A percentile compares a stretch with the other conserved stretches of the same genome.
Evolutionary conservation across 139 green algal genomes (phyloP).

Genomic region (Eudorina sp.): DNA sequence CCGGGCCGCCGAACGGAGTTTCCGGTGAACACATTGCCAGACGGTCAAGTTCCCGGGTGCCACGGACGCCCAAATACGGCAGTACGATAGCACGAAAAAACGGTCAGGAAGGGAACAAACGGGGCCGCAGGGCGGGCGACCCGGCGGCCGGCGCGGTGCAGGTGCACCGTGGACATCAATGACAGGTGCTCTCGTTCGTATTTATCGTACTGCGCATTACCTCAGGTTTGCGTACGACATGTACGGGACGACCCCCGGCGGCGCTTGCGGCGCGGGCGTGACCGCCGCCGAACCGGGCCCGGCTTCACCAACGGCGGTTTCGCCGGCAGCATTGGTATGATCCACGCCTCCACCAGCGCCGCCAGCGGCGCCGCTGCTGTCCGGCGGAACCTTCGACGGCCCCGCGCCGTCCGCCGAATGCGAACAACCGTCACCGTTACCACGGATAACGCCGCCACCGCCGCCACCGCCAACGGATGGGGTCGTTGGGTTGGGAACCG

Average conservation of each 20-base stretch:
- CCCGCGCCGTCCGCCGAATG: no score
- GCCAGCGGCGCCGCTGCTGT: neutral
- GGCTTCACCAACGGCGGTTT: neutral
- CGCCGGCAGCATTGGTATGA: neutral
- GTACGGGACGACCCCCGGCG: neutral
- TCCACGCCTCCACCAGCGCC: neutral
- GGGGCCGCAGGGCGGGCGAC: no score
- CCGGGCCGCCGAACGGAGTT: no score
- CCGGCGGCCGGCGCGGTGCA: no score
- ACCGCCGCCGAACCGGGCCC: neutral
- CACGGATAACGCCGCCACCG: neutral
- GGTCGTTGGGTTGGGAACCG: neutral
- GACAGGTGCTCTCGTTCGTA: no score
- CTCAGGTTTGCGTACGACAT: slow-evolving; percentile 8
- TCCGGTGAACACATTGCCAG: no score
- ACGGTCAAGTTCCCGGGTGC: no score
- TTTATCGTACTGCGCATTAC: neutral
- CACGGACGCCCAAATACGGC: no score
- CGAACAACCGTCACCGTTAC: no score
- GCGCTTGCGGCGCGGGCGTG: neutral
- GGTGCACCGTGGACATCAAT: no score
- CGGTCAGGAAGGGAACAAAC: no score
- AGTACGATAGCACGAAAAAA: no score
- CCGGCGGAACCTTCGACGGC: neutral
- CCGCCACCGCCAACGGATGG: neutral